Base-by-base conservation (phyloP, 768 basidiomycete species). In the Mycena metata region DNA sequence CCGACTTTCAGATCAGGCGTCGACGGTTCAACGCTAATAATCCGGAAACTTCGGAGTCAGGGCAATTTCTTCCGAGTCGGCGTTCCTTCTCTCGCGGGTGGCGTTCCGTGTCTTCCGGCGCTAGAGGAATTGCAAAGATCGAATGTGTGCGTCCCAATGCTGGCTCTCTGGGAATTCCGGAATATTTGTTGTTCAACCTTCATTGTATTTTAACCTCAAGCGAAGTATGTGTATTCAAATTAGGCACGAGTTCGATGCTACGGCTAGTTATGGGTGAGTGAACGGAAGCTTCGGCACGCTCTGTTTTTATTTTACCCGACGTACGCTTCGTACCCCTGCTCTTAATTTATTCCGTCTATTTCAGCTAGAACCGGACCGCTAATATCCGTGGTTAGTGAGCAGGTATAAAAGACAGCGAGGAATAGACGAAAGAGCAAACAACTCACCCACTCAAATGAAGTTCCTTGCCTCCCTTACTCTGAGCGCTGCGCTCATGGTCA, bases 41-140 rank as follows among this genome's bases (percentile, higher is more conserved):
- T 50, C 49, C 60, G 60, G 33, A 19, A 41, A 51, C 60, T 61
- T 50, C 60, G 60, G 60, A 61, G 60, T 43, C 46, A 41, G 59
- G 60, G 57, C 50, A 50, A 62, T 41, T 60, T 49, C 47, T 52
- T 62, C 50, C 50, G 60, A 51, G 60, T 50, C 60, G 47, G 60
- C 23, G 43, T 61, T 60, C 47, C 46, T 49, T 60, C 46, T 51
- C 60, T 61, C 15, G 41, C 39, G 36, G 39, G 49, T 49, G 46
- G 23, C 46, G 35, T 60, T 50, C 21, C 59, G 59, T 49, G 47
- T 60, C 39, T 41, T 61, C 49, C 60, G 47, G 59, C 59, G 49
- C 36, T 60, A 50, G 12, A 51, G 42, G 35, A 47, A 59, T 46
- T 46, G 24, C 36, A 39, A 56, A 41, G 36, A 55, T 56, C 12